These are phyloP conservation scores for Oxytropis ochrocephala DNA, from an alignment of 306 rosid species.

Conservation along the genomic window DNA sequence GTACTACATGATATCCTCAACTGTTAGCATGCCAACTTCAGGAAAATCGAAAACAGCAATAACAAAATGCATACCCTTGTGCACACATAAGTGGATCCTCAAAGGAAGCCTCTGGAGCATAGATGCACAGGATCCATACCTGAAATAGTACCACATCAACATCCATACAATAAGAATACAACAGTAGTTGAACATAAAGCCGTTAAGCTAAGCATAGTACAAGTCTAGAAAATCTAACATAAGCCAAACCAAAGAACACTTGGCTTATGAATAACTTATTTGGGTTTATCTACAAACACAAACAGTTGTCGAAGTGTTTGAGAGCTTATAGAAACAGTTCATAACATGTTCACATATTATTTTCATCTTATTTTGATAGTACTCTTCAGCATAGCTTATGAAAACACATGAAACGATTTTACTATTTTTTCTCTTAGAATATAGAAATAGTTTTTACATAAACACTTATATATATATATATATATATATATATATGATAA, in stretches of 20 bases:
- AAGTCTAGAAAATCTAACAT: neutral
- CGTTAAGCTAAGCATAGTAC: neutral
- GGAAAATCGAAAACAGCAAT: neutral
- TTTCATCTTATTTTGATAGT: too few species aligned
- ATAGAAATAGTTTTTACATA: too few species aligned
- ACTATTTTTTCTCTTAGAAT: too few species aligned
- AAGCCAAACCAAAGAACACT: neutral
- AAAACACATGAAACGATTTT: too few species aligned
- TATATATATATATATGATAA: too few species aligned
- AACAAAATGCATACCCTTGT: conserved; percentile 40
- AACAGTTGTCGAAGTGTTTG: too few species aligned
- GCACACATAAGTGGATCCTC: conserved; percentile 89
- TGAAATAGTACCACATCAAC: conserved; percentile 21
- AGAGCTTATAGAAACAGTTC: too few species aligned
- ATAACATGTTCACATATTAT: too few species aligned
- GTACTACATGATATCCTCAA: neutral
- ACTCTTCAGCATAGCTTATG: too few species aligned
- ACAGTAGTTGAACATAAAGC: neutral
- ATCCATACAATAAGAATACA: neutral
- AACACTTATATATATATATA: too few species aligned
- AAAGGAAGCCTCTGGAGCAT: conserved; percentile 59
- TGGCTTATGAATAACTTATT: too few species aligned
- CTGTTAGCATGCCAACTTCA: neutral
- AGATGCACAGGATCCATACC: conserved; percentile 66
- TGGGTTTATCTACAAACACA: too few species aligned